These are phyloP conservation scores for Blastobotrys apis DNA, from an alignment of 1,139 yeast genomes.

Conservation along the genomic window DNA sequence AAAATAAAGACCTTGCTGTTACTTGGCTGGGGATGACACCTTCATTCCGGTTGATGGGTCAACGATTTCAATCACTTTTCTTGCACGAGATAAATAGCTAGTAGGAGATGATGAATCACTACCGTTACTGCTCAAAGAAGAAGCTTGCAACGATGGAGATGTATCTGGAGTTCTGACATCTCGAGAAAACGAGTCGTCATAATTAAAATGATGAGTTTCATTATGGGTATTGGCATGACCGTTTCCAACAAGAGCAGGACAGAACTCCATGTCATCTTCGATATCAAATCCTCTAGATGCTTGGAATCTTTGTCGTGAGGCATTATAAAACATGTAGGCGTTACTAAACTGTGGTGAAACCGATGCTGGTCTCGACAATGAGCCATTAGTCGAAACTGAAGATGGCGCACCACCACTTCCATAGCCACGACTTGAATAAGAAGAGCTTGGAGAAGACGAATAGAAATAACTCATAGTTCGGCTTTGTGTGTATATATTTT, in stretches of 20 bases:
- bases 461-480: constrained; percentile 16
- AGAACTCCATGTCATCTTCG: constrained; percentile 69
- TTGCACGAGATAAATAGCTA: constrained; percentile 23
- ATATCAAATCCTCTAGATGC: constrained; percentile 64
- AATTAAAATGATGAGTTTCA: background rate
- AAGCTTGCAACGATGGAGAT: constrained; percentile 16
- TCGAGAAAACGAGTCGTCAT: background rate
- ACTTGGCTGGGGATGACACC: constrained; percentile 31
- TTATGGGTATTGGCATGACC: background rate
- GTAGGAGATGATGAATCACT: constrained; percentile 18
- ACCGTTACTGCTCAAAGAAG: constrained; percentile 17
- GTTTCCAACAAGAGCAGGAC: constrained; percentile 32
- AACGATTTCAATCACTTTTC: constrained; percentile 62
- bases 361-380: constrained; percentile 28
- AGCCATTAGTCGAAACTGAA: constrained; percentile 5
- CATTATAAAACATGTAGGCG: constrained; percentile 23
- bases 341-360: constrained; percentile 31
- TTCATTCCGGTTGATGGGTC: constrained; percentile 74
- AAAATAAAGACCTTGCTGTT: background rate
- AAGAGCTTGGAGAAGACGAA: constrained; percentile 12
- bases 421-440: constrained; percentile 6
- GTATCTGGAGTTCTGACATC: constrained; percentile 16
- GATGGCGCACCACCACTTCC: constrained; percentile 12
- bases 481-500: no score
- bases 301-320: constrained; percentile 43